Conservation (phyloP, 805 yeast species). For the Cyberlindnera samutprakarnensis region DNA sequence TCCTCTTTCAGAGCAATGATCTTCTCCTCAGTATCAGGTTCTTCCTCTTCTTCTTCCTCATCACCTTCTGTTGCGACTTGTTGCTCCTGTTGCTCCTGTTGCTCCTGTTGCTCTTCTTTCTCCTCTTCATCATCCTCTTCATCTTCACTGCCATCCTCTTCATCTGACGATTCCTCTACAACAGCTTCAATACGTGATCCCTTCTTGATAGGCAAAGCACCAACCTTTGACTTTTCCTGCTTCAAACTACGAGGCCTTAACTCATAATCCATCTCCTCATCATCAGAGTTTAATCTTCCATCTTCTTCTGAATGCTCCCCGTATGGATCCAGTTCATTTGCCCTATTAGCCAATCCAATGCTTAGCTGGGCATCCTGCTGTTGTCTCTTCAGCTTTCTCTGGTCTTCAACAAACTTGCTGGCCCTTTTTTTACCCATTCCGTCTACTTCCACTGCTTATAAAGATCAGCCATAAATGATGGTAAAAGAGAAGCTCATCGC, state of each 20-base stretch:
- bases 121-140: constrained; percentile 19
- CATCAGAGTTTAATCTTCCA: constrained; percentile 36
- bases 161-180: constrained; percentile 26
- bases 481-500: constrained; percentile 1
- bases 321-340: constrained; percentile 8
- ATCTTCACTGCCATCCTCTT: constrained; percentile 16
- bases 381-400: constrained; percentile 18
- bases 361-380: constrained; percentile 18
- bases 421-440: constrained; percentile 32
- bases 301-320: constrained; percentile 11
- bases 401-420: constrained; percentile 27
- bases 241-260: constrained; percentile 52
- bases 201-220: constrained; percentile 73
- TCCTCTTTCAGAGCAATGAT: constrained; percentile 67
- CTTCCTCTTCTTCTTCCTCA: constrained; percentile 20
- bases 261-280: constrained; percentile 77
- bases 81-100: constrained; percentile 23
- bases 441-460: too few species aligned
- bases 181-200: constrained; percentile 75
- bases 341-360: constrained; percentile 18
- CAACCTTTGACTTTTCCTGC: constrained; percentile 40
- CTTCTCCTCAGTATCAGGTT: constrained; percentile 45
- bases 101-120: constrained; percentile 22
- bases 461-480: too few species aligned
- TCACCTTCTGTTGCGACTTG: constrained; percentile 14